phyloP scores from a whole-genome alignment of 2,329 filamentous ascomycete species.

The Fusarium veterinarium region DNA sequence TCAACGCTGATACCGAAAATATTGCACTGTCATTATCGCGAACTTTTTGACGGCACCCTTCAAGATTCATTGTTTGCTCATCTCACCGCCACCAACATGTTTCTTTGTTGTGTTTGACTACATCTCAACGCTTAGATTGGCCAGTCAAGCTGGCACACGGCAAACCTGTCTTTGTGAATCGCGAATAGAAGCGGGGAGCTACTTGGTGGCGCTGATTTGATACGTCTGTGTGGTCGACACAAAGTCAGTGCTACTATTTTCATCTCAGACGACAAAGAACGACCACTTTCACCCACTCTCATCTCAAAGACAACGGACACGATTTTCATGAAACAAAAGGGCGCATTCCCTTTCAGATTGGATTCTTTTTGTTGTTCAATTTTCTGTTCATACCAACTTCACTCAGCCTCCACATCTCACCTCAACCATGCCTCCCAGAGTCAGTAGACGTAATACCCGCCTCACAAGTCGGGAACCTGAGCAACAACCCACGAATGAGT shows the following conservation, averaged over 20 bases:
- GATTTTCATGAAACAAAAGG: constrained; percentile 39
- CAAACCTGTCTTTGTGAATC: constrained; percentile 20
- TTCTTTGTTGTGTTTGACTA: constrained; percentile 42
- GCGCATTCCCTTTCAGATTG: constrained; percentile 1
- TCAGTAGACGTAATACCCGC: constrained; percentile 34
- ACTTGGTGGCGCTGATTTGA: background rate
- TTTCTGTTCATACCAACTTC: constrained; percentile 1
- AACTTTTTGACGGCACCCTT: background rate
- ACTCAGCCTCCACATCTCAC: background rate
- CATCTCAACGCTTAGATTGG: constrained; percentile 33
- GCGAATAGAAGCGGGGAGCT: constrained; percentile 4
- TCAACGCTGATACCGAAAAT: background rate
- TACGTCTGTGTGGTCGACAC: constrained; percentile 12
- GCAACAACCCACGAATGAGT: constrained; percentile 4
- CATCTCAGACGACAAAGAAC: constrained; percentile 33
- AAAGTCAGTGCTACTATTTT: constrained; percentile 34
- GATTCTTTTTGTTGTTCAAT: constrained; percentile 4
- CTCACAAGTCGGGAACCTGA: constrained; percentile 38
- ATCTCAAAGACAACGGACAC: constrained; percentile 9
- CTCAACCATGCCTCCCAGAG: constrained; percentile 41
- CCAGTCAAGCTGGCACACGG: constrained; percentile 26
- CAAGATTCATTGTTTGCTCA: constrained; percentile 8
- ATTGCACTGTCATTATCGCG: background rate
- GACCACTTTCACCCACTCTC: background rate
- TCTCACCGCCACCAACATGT: constrained; percentile 41